Evolutionary conservation across 805 yeast species (phyloP).

Genomic region (Spencermartinsiella europaea): DNA sequence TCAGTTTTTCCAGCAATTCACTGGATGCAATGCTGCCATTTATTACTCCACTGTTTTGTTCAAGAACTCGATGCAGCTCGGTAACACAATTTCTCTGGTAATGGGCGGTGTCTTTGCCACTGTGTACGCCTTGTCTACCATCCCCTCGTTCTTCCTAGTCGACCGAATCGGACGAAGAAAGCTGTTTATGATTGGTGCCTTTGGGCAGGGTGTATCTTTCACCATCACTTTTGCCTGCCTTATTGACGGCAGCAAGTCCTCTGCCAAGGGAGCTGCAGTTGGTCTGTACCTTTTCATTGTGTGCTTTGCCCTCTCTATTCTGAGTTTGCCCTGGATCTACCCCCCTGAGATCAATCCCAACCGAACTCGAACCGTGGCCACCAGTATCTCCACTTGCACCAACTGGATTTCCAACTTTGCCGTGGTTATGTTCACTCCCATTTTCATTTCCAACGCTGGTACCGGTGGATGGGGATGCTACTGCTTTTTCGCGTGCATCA

Average conservation of each 20-base stretch:
- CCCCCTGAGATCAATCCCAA: constrained; percentile 25
- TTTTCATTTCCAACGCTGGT: constrained; percentile 38
- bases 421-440: constrained; percentile 65
- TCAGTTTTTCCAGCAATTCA: constrained; percentile 38
- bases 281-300: constrained; percentile 22
- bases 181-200: constrained; percentile 45
- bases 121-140: constrained; percentile 22
- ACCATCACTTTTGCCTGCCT: constrained; percentile 22
- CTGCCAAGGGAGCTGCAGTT: constrained; percentile 23
- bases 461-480: constrained; percentile 51
- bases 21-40: constrained; percentile 31
- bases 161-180: constrained; percentile 58
- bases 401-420: constrained; percentile 64
- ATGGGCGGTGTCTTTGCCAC: constrained; percentile 24
- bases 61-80: constrained; percentile 16
- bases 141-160: constrained; percentile 34
- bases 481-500: constrained; percentile 61
- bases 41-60: constrained; percentile 24
- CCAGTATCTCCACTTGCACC: constrained; percentile 58
- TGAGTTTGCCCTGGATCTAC: constrained; percentile 25
- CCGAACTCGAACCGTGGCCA: constrained; percentile 34
- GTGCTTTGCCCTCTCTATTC: constrained; percentile 23
- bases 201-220: constrained; percentile 41
- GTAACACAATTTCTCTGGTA: constrained; percentile 18
- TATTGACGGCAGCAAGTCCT: constrained; percentile 14